Percentiles rank a stretch among this genome's conserved stretches.
These are phyloP conservation scores for Populus ilicifolia DNA, from an alignment of 345 rosid genomes.

Conservation along the genomic window DNA sequence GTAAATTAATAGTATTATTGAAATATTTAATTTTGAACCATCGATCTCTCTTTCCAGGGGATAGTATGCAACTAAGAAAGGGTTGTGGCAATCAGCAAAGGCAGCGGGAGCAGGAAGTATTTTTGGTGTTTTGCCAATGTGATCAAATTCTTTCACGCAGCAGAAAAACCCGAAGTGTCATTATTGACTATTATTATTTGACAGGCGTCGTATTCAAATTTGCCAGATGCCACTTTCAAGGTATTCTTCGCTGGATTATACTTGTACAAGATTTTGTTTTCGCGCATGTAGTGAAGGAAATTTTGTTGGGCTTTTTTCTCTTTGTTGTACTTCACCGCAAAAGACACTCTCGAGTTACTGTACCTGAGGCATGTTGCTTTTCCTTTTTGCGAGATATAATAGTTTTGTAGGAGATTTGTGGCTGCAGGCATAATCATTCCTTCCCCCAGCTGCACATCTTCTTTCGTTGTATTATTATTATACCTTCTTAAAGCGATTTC, in stretches of 20 bases:
- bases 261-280: not conserved
- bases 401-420: not conserved
- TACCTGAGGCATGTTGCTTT: no score
- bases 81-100: no score
- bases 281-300: not conserved
- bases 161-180: not conserved
- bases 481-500: not conserved
- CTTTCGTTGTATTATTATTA: no score
- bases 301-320: no score
- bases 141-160: no score
- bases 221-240: conserved; percentile 96
- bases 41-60: no score
- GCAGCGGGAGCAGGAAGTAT: no score
- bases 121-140: no score
- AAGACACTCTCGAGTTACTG: no score
- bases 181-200: conserved; percentile 11
- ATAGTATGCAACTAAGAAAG: no score
- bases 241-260: conserved; percentile 18
- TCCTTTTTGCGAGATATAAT: not conserved
- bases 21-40: no score
- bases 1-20: no score
- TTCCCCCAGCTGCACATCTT: not conserved
- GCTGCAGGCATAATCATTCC: not conserved
- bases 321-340: not conserved
- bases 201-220: conserved; percentile 85